Conservation (phyloP, 2,329 filamentous ascomycete genomes). For the Fusarium albidum region DNA sequence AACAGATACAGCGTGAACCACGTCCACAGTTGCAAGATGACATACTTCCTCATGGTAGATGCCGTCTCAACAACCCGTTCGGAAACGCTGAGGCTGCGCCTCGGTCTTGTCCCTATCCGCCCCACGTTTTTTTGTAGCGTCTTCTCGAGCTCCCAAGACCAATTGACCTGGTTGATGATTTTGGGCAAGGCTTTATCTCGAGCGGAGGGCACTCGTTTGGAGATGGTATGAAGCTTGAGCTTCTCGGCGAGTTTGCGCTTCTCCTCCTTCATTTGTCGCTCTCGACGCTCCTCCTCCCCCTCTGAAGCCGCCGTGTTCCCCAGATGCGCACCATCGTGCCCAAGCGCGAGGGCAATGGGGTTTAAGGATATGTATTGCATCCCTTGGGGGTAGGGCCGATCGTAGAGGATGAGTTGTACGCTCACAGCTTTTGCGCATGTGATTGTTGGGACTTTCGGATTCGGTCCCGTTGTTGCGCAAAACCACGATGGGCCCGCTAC, state of each 20-base stretch:
- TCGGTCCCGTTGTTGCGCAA: constrained; percentile 63
- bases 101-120: constrained; percentile 81
- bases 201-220: constrained; percentile 76
- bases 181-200: constrained; percentile 83
- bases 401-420: constrained; percentile 88
- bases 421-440: constrained; percentile 75
- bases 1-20: constrained; percentile 78
- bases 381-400: constrained; percentile 80
- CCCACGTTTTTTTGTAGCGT: constrained; percentile 89
- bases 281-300: constrained; percentile 74
- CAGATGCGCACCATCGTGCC: constrained; percentile 67
- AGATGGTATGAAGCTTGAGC: constrained; percentile 85
- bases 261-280: constrained; percentile 64
- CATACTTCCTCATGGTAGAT: constrained; percentile 80
- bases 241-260: constrained; percentile 81
- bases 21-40: constrained; percentile 74
- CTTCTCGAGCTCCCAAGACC: constrained; percentile 87
- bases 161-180: constrained; percentile 95
- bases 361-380: constrained; percentile 97
- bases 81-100: constrained; percentile 88
- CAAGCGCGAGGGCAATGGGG: constrained; percentile 87
- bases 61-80: constrained; percentile 95
- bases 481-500: constrained; percentile 73
- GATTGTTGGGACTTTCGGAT: constrained; percentile 71
- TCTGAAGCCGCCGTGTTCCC: constrained; percentile 60